Base-by-base conservation (phyloP, 2,329 filamentous ascomycete genomes). In the Fusarium xyrophilum region DNA sequence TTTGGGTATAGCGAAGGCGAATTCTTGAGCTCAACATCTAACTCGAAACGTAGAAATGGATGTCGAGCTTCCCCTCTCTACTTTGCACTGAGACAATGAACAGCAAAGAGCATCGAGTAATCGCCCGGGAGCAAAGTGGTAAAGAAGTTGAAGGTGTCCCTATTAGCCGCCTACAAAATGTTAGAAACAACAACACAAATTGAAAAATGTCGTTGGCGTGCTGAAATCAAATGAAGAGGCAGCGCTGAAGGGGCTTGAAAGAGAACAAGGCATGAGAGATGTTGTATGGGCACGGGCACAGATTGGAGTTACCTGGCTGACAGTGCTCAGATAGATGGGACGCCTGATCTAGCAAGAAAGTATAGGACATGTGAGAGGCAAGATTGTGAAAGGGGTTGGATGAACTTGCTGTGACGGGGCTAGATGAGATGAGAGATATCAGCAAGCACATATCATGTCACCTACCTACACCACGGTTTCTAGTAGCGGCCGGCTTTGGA, bases 261-360 rank as follows among this genome's bases (percentile, higher is more conserved):
- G 28, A 43, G 32, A 70, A n/a, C 25, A 44, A 23, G 52, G 40
- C 47, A 53, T 40, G 46, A 32, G 32, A 47, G 38, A 64, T 43
- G 30, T 46, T 46, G 58, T 50, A 56, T 39, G 54, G 47, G 32
- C 60, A 60, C 27, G 54, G 52, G 30, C 35, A 57, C 39, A 60
- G n/a, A 56, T 27, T 56, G 28, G 36, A 61, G 33, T 50, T 66
- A 66, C 48, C 55, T 46, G 62, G 33, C 36, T 60, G 19, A 30
- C 32, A 33, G 27, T 25, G 19, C n/a, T 35, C 21, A 47, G 14
- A 28, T 21, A 39, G 25, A 48, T 38, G 21, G 15, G 19, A 48
- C 25, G 35, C 35, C 35, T 14, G 54, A 15, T 43, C 30, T 32
- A 55, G 32, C 36, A 43, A 35, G 19, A 40, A 33, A 13, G 17